Conservation (phyloP, 2,329 filamentous ascomycete species). For the Alternaria longipes region DNA sequence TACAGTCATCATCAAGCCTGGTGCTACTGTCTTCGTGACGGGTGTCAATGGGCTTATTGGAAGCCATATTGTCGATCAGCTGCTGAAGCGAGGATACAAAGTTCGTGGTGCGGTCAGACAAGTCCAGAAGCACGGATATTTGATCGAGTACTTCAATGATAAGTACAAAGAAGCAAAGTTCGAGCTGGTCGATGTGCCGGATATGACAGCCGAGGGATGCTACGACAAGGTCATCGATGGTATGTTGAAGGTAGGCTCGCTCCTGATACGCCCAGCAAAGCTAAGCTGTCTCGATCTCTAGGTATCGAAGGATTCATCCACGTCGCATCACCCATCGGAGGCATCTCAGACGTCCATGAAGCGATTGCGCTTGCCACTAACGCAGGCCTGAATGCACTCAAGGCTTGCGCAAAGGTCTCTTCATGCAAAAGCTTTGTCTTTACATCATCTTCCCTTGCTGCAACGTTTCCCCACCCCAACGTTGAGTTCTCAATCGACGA, state of each 20-base stretch:
- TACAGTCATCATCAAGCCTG: constrained; percentile 31
- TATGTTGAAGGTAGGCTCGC: constrained; percentile 12
- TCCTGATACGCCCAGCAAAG: neutral
- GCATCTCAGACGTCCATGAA: constrained; percentile 45
- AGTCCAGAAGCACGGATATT: constrained; percentile 40
- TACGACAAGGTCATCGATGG: constrained; percentile 42
- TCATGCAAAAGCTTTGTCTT: constrained; percentile 56
- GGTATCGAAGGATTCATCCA: constrained; percentile 56
- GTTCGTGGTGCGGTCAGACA: constrained; percentile 50
- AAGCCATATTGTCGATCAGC: constrained; percentile 43
- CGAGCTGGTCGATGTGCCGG: constrained; percentile 42
- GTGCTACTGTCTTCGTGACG: constrained; percentile 46
- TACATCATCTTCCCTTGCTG: constrained; percentile 55
- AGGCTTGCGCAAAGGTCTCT: constrained; percentile 53
- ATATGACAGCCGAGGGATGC: constrained; percentile 37
- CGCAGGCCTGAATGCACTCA: constrained; percentile 52
- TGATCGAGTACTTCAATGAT: constrained; percentile 39
- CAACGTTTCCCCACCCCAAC: constrained; percentile 46
- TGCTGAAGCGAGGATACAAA: constrained; percentile 43
- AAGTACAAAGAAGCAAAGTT: constrained; percentile 36
- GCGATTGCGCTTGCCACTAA: constrained; percentile 55
- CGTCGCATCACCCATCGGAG: constrained; percentile 55
- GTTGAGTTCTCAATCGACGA: constrained; percentile 48
- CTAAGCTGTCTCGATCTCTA: constrained; percentile 2
- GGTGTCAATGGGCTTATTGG: constrained; percentile 50